These are phyloP conservation scores for Backusella tuberculispora DNA, from an alignment of 192 early-diverging fungal species.

Conservation along the genomic window DNA sequence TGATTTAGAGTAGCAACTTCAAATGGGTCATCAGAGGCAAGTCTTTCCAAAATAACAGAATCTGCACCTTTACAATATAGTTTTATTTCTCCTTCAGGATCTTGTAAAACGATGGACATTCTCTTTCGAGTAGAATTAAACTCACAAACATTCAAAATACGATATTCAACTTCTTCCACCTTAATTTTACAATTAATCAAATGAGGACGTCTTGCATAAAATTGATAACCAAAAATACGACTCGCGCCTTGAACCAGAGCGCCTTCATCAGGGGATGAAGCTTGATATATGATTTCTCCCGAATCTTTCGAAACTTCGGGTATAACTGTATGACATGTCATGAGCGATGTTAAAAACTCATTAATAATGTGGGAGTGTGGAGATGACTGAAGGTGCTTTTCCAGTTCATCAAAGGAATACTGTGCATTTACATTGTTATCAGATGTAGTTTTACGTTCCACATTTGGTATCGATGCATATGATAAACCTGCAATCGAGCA, in stretches of 20 bases:
- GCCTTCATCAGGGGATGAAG: constrained; percentile 92
- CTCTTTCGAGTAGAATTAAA: constrained; percentile 96
- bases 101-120: constrained; percentile 88
- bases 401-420: constrained; percentile 64
- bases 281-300: constrained; percentile 82
- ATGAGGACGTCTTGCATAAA: constrained; percentile 63
- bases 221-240: constrained; percentile 58
- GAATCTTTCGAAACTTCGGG: constrained; percentile 74
- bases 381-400: constrained; percentile 57
- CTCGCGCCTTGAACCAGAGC: constrained; percentile 77
- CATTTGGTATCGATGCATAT: constrained; percentile 89
- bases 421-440: constrained; percentile 67
- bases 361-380: constrained; percentile 66
- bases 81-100: constrained; percentile 81
- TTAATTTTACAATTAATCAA: constrained; percentile 55
- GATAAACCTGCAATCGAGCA: constrained; percentile 89
- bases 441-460: constrained; percentile 72
- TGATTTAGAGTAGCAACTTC: constrained; percentile 69
- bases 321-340: constrained; percentile 95
- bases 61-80: constrained; percentile 97
- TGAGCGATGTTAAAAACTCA: constrained; percentile 90
- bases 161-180: constrained; percentile 64
- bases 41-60: constrained; percentile 87
- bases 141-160: constrained; percentile 91
- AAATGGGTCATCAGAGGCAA: constrained; percentile 70